A percentile compares a stretch with the other conserved stretches of the same genome.
Conservation (phyloP, 73 alveolate species). For the Durusdinium trenchii region DNA sequence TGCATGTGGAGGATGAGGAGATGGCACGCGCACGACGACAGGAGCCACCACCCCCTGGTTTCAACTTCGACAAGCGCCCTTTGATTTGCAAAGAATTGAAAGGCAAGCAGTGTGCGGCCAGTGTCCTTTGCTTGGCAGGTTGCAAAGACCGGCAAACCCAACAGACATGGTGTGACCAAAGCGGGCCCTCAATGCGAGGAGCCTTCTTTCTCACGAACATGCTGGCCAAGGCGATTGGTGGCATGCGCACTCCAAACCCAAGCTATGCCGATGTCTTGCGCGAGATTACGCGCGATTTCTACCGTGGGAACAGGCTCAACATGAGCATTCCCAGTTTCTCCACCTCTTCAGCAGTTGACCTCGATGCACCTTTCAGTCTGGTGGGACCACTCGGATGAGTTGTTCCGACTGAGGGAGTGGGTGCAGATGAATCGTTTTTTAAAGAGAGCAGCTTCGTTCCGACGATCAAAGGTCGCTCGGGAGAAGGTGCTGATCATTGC, state of each 20-base stretch:
- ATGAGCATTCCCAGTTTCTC: constrained; percentile 86
- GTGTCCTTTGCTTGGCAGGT: constrained; percentile 70
- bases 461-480: too few species aligned
- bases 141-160: constrained; percentile 73
- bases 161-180: constrained; percentile 71
- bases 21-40: constrained; percentile 71
- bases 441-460: too few species aligned
- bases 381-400: constrained; percentile 79
- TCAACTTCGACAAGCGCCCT: constrained; percentile 71
- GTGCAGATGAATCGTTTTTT: too few species aligned
- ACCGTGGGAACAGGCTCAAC: constrained; percentile 45
- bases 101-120: constrained; percentile 51
- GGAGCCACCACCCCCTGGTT: constrained; percentile 76
- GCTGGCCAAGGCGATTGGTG: constrained; percentile 73
- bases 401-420: too few species aligned
- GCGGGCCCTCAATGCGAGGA: constrained; percentile 61
- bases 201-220: constrained; percentile 67
- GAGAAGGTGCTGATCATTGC: too few species aligned
- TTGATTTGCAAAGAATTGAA: constrained; percentile 50
- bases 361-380: constrained; percentile 56
- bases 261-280: constrained; percentile 78
- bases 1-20: constrained; percentile 47
- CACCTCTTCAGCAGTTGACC: constrained; percentile 73
- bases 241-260: constrained; percentile 86
- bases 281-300: constrained; percentile 69